A percentile compares a stretch with the other conserved stretches of the same genome.
These are phyloP conservation scores for Candida sanyiensis DNA, from an alignment of 805 yeast genomes.

Conservation along the genomic window DNA sequence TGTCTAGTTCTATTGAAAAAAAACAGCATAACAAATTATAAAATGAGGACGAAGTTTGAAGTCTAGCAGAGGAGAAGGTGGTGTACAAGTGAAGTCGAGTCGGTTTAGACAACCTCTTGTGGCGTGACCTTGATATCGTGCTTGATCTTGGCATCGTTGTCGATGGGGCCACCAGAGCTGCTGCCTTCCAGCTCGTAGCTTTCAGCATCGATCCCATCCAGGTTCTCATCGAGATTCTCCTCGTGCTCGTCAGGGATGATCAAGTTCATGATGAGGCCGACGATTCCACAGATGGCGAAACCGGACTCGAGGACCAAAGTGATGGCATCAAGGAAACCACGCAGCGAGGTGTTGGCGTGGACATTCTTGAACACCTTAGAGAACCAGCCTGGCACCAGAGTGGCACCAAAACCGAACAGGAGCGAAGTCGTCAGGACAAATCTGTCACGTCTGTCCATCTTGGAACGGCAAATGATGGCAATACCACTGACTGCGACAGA, in stretches of 20 bases:
- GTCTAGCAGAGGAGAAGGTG: no score
- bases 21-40: not conserved
- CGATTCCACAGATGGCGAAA: conserved; percentile 62
- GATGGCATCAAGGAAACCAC: conserved; percentile 65
- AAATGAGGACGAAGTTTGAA: no score
- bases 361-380: conserved; percentile 54
- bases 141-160: conserved; percentile 20
- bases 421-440: conserved; percentile 63
- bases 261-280: conserved; percentile 56
- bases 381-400: conserved; percentile 63
- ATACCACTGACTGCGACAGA: conserved; percentile 75
- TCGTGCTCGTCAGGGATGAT: conserved; percentile 35
- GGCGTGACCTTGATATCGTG: not conserved
- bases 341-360: conserved; percentile 51
- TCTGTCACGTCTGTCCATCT: conserved; percentile 66
- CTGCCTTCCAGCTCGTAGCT: conserved; percentile 30
- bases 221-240: conserved; percentile 6
- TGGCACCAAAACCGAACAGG: conserved; percentile 62
- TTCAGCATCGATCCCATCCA: conserved; percentile 18
- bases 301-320: conserved; percentile 67
- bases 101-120: not conserved
- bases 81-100: no score
- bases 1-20: conserved; percentile 6
- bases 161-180: conserved; percentile 26
- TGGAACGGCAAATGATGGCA: conserved; percentile 47